Conservation (phyloP, 208 protist species). For the Balamuthia mandrillaris region DNA sequence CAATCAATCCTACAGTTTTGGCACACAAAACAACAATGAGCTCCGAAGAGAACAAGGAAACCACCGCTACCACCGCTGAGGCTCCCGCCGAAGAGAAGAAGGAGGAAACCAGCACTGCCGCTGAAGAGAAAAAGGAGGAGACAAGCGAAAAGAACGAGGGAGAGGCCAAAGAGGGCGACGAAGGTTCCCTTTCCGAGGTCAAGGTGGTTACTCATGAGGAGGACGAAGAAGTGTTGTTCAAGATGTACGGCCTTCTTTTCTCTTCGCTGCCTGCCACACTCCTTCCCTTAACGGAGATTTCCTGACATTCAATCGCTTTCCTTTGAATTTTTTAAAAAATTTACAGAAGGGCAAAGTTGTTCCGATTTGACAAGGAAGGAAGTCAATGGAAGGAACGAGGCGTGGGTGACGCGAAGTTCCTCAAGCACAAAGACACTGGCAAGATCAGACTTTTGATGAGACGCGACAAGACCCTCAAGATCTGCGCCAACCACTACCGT, state of each 20-base stretch:
- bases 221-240: slow-evolving; percentile 63
- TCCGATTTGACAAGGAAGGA: slow-evolving; percentile 66
- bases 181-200: slow-evolving; percentile 44
- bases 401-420: slow-evolving; percentile 74
- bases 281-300: neutral
- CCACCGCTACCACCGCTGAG: neutral
- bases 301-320: neutral
- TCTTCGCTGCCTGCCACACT: neutral
- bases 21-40: no score
- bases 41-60: no score
- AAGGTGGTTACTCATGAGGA: slow-evolving; percentile 70
- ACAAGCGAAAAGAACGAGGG: neutral
- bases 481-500: slow-evolving; percentile 80
- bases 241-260: slow-evolving; percentile 57
- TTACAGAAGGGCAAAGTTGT: slow-evolving; percentile 74
- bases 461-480: slow-evolving; percentile 82
- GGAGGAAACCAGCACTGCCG: neutral
- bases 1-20: no score
- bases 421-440: slow-evolving; percentile 70
- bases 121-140: neutral
- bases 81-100: neutral
- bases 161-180: slow-evolving; percentile 33
- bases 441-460: slow-evolving; percentile 82
- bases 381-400: slow-evolving; percentile 84
- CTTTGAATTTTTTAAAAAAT: neutral